Evolutionary conservation across 768 basidiomycete genomes (phyloP), one percentile per base, ranked within the genome.

Genomic region (Fistulinella prunicolor): DNA sequence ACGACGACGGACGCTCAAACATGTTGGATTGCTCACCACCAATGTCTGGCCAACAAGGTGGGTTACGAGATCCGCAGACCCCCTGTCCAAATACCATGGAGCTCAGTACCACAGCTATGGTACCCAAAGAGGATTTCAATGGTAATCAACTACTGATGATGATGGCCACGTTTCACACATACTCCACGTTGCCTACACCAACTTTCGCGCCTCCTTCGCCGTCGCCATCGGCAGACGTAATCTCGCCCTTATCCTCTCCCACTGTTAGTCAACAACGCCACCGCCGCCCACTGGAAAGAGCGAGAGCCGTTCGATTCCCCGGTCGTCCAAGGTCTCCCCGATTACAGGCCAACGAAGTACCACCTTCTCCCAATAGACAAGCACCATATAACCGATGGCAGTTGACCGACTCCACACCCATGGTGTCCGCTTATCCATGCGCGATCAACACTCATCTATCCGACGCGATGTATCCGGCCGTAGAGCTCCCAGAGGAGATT

Each of bases 401-500:
- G 32, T 35, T 54, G 41, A 39, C 44, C 10, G 52, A 55, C 30
- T 50, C 43, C 12, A 14, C 41, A 38, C 48, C 45, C 4, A 28
- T 36, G 9, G 24, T 47, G 38, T 48, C 44, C 43, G 45, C 44
- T 50, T 34, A 17, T 20, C 46, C 54, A 13, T 50, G 41, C 32
- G 26, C 37, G 26, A 22, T 13, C 41, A 40, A 55, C 34, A 44
- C 46, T 39, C 20, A 48, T 32, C 24, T 21, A 24, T 38, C 49
- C 29, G 42, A 30, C 22, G 17, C 34, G 42, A 38, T 49, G 40
- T 44, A 53, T 49, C 42, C 52, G 35, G 44, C 35, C 30, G 24
- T 51, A 49, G 53, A 50, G 35, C 68, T 73, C 22, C 76, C 74
- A 0, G 51, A 61, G 22, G 63, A 72, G 34, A 62, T 81, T 3